Conservation (phyloP, 2,329 filamentous ascomycete genomes). For the Podosphaera leucotricha region DNA sequence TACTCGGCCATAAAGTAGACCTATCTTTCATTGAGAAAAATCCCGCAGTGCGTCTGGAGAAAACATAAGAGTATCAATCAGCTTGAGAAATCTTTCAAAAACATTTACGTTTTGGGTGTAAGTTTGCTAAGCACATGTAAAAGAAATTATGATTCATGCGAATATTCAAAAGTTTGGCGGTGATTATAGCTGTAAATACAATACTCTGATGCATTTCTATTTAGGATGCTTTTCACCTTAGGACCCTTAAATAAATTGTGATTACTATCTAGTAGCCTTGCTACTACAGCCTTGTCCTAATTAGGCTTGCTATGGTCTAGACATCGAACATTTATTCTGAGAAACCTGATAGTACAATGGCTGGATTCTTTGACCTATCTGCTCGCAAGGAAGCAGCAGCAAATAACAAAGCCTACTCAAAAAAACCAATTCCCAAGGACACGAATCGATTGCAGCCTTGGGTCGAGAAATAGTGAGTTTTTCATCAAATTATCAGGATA, state of each 20-base stretch:
- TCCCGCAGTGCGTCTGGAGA: slow-evolving; percentile 55
- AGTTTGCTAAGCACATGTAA: neutral
- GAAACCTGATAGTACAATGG: slow-evolving; percentile 30
- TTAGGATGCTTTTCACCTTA: too few species aligned
- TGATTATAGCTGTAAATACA: too few species aligned
- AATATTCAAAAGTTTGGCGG: neutral
- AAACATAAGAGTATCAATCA: slow-evolving; percentile 6
- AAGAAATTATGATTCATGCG: neutral
- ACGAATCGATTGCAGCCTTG: slow-evolving; percentile 58
- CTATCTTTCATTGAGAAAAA: slow-evolving; percentile 79
- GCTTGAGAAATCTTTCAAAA: neutral
- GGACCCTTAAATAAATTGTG: neutral
- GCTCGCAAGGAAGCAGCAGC: slow-evolving; percentile 59
- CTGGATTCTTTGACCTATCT: slow-evolving; percentile 89
- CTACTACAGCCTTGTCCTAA: neutral
- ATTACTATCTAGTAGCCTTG: neutral
- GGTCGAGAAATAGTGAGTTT: slow-evolving; percentile 89
- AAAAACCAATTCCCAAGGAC: slow-evolving; percentile 39
- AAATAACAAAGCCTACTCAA: slow-evolving; percentile 40
- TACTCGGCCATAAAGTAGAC: slow-evolving; percentile 82
- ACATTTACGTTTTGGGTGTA: neutral
- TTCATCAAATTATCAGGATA: neutral
- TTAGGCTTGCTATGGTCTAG: neutral
- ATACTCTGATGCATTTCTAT: too few species aligned
- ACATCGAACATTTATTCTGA: neutral